Percentiles rank a stretch among this genome's conserved stretches.
phyloP scores from a whole-genome alignment of 2,329 filamentous ascomycete genomes.

The Aspergillus sp. region DNA sequence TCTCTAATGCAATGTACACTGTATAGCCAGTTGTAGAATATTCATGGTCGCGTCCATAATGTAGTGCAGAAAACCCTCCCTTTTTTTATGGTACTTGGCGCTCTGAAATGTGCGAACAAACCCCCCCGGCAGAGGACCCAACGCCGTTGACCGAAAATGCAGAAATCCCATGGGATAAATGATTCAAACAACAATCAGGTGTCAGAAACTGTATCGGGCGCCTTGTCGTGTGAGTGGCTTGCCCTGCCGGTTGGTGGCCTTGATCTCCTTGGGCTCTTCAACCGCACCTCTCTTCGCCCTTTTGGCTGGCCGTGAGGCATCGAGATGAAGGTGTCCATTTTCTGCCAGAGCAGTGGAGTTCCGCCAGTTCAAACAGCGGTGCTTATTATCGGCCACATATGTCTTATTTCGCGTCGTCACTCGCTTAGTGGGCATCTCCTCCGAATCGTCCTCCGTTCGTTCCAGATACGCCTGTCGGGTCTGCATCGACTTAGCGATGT shows the following conservation, averaged over 20 bases:
- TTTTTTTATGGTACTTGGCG: slow-evolving; percentile 15
- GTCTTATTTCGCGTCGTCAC: slow-evolving; percentile 68
- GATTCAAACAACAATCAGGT: slow-evolving; percentile 12
- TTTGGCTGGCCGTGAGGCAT: slow-evolving; percentile 58
- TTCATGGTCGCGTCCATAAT: slow-evolving; percentile 31
- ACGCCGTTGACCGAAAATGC: slow-evolving; percentile 18
- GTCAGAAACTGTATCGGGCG: slow-evolving; percentile 51
- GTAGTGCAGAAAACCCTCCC: slow-evolving; percentile 19
- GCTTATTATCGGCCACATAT: slow-evolving; percentile 58
- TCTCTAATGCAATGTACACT: slow-evolving; percentile 21
- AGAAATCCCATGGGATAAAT: neutral
- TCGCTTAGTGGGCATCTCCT: slow-evolving; percentile 53
- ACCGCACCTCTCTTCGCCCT: slow-evolving; percentile 50
- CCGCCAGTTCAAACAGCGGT: slow-evolving; percentile 68
- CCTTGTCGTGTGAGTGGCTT: slow-evolving; percentile 58
- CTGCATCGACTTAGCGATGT: slow-evolving; percentile 79
- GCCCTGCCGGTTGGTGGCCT: slow-evolving; percentile 52
- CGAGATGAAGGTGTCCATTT: slow-evolving; percentile 63
- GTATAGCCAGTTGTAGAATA: slow-evolving; percentile 13
- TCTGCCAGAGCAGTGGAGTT: slow-evolving; percentile 65
- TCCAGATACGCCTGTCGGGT: slow-evolving; percentile 75
- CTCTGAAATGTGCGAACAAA: slow-evolving; percentile 17
- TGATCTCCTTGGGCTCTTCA: slow-evolving; percentile 45
- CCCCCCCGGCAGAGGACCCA: slow-evolving; percentile 2
- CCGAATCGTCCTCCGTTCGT: slow-evolving; percentile 54